These are phyloP conservation scores for Oryza australiensis DNA, from an alignment of 176 grass and related monocot genomes.

Conservation along the genomic window DNA sequence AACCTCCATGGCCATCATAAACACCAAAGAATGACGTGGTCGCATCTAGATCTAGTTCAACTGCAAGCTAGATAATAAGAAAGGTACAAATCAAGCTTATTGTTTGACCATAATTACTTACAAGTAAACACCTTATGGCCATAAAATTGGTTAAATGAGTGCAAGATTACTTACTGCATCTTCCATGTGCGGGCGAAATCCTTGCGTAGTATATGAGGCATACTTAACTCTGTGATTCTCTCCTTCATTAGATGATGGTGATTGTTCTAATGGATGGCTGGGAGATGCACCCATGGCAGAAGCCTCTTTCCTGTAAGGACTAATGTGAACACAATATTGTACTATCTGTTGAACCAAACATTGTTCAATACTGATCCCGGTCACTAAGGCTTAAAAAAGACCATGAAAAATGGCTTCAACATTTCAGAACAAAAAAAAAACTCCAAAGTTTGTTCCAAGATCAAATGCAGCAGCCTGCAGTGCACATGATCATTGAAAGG, in stretches of 20 bases:
- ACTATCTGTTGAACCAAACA: neutral
- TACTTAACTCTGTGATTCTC: slow-evolving; percentile 46
- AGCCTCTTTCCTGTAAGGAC: slow-evolving; percentile 27
- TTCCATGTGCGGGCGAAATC: neutral
- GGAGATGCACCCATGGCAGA: slow-evolving; percentile 13
- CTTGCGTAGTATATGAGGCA: slow-evolving; percentile 24
- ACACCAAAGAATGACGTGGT: slow-evolving; percentile 39
- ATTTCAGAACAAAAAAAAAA: neutral
- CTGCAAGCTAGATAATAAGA: slow-evolving; percentile 22
- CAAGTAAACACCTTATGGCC: neutral
- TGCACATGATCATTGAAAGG: neutral
- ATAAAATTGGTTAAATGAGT: neutral
- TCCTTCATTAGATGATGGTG: neutral
- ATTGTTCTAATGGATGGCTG: neutral
- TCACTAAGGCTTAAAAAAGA: neutral
- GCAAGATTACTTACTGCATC: slow-evolving; percentile 38
- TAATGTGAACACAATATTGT: slow-evolving; percentile 14
- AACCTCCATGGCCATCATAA: slow-evolving; percentile 43
- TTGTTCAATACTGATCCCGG: neutral
- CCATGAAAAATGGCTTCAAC: neutral
- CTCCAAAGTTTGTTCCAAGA: neutral
- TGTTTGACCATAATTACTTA: neutral
- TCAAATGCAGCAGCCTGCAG: neutral
- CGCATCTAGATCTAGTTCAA: slow-evolving; percentile 28
- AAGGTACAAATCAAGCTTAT: neutral